Evolutionary conservation across 257 asterid genomes (phyloP).

Genomic region (Capsicum pubescens): DNA sequence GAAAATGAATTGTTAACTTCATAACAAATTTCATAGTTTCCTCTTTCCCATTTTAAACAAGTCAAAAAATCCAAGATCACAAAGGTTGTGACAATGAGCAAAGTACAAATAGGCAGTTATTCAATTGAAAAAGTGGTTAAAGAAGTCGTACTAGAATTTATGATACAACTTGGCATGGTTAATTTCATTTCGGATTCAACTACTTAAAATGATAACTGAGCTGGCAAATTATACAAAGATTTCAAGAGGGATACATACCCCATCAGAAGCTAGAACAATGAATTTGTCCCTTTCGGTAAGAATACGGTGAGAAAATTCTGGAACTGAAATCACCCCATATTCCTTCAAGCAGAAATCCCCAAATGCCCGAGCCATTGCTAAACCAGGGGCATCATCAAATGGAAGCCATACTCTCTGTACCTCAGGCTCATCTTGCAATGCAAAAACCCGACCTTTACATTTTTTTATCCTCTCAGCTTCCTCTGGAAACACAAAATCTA

Average conservation of each 20-base stretch:
- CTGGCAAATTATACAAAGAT: neutral
- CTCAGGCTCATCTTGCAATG: constrained; percentile 98
- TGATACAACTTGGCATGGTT: neutral
- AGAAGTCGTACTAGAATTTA: neutral
- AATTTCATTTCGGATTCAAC: neutral
- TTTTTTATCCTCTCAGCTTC: constrained; percentile 98
- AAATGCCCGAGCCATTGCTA: constrained; percentile 99
- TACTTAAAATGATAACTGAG: neutral
- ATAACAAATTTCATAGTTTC: neutral
- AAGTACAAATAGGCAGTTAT: neutral
- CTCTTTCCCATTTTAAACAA: neutral
- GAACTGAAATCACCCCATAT: constrained; percentile 94
- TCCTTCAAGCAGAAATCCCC: constrained; percentile 99
- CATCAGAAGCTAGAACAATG: constrained; percentile 97
- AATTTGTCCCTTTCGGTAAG: constrained; percentile 80
- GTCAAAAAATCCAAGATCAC: neutral
- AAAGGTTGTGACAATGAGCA: neutral
- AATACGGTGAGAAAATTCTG: constrained; percentile 81
- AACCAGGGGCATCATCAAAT: constrained; percentile 96
- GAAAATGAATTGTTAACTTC: neutral
- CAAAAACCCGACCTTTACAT: constrained; percentile 95
- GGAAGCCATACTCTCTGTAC: constrained; percentile 99
- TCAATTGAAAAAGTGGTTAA: neutral
- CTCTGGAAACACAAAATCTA: constrained; percentile 48
- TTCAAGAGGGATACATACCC: constrained; percentile 58